Conservation (phyloP, 139 green algal species). For the Chlamydomonas sp. region DNA sequence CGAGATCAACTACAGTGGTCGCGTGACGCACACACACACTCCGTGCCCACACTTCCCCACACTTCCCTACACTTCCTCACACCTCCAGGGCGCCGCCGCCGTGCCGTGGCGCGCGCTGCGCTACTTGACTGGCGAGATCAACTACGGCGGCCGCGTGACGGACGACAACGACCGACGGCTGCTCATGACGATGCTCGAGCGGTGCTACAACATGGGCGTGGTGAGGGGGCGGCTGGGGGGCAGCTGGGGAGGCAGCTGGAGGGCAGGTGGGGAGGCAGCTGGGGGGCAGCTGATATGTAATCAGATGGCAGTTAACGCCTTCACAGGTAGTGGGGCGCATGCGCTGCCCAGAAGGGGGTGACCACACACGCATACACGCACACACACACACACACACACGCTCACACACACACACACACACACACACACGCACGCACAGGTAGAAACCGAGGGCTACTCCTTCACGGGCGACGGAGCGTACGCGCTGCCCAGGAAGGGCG, state of each 20-base stretch:
- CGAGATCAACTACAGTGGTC: slow-evolving; percentile 62
- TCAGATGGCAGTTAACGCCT: too few species aligned
- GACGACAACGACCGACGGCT: slow-evolving; percentile 73
- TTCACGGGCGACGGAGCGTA: too few species aligned
- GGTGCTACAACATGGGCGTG: slow-evolving; percentile 35
- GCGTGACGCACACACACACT: slow-evolving; percentile 79
- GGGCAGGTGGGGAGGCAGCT: too few species aligned
- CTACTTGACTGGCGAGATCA: slow-evolving; percentile 69
- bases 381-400: slow-evolving; percentile 1
- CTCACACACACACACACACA: slow-evolving; percentile 10
- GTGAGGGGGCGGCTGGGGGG: too few species aligned
- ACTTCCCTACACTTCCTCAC: too few species aligned
- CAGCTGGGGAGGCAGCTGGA: too few species aligned
- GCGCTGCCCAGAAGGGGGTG: too few species aligned
- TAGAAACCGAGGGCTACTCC: too few species aligned
- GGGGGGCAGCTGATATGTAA: too few species aligned
- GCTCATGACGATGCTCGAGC: slow-evolving; percentile 52
- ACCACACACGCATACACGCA: too few species aligned
- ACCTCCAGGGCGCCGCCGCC: slow-evolving; percentile 47
- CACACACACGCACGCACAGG: slow-evolving; percentile 7
- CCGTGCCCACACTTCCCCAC: slow-evolving; percentile 16
- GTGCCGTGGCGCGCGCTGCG: slow-evolving; percentile 54
- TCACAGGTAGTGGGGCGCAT: too few species aligned
- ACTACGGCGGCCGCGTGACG: slow-evolving; percentile 79
- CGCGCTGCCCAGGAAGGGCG: too few species aligned